These are phyloP conservation scores for Cutaneotrichosporon daszewskae DNA, from an alignment of 1,284 basidiomycete genomes.

Conservation along the genomic window DNA sequence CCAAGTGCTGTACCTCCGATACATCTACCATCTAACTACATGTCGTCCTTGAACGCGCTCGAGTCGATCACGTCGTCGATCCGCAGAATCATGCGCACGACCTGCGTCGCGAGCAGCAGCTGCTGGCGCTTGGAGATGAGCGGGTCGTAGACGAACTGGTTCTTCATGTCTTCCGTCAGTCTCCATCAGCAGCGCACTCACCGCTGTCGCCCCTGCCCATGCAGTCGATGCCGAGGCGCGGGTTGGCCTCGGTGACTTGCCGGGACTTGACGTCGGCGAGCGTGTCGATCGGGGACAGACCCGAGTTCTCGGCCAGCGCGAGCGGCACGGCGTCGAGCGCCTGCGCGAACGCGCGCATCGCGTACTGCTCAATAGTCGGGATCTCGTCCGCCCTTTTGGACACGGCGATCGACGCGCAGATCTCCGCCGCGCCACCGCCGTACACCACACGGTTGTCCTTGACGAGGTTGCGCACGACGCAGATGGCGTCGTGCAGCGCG, in stretches of 20 bases:
- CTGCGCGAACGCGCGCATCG: constrained; percentile 94
- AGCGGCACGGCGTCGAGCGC: constrained; percentile 90
- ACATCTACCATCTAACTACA: no score
- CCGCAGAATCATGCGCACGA: constrained; percentile 50
- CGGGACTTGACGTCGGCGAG: constrained; percentile 88
- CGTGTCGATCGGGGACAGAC: constrained; percentile 91
- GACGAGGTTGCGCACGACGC: constrained; percentile 91
- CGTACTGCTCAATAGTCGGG: constrained; percentile 96
- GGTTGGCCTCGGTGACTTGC: constrained; percentile 82
- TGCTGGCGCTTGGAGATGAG: constrained; percentile 97
- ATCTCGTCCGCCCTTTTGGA: constrained; percentile 94
- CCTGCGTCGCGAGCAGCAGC: constrained; percentile 93
- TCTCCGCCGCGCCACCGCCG: constrained; percentile 95
- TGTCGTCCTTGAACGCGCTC: not conserved
- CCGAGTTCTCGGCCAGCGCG: constrained; percentile 95
- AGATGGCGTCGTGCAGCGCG: constrained; percentile 94
- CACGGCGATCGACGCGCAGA: constrained; percentile 89
- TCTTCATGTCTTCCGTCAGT: constrained; percentile 76
- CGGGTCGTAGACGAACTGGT: constrained; percentile 95
- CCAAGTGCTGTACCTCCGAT: no score
- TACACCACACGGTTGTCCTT: constrained; percentile 96
- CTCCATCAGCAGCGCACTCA: constrained; percentile 48
- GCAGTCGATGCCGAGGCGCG: constrained; percentile 90
- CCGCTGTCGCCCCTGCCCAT: constrained; percentile 77
- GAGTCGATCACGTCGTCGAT: constrained; percentile 44